Base-by-base conservation (phyloP, 768 basidiomycete species). In the Naganishia vishniacii region DNA sequence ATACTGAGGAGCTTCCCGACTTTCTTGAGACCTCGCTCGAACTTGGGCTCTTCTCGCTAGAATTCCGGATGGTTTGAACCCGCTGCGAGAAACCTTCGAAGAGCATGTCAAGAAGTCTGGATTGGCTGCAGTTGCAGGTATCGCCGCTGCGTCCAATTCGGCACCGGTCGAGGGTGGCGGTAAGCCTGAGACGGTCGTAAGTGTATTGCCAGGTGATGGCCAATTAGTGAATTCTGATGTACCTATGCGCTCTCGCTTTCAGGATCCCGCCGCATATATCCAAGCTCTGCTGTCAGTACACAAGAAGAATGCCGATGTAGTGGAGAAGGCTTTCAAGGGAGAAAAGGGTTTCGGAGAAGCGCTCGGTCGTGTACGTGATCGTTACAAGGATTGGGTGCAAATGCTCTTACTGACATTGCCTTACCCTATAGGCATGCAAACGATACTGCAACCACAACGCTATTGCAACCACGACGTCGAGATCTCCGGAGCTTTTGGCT, bases 401-500 rank as follows among this genome's bases (percentile, higher is more conserved):
- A 31, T 13, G 45, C 20, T 18, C 18, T 34, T 4, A 47, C 3
- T 32, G 28, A 4, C 34, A 5, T 23, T 28, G 16, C 18, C 25
- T 1, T 46, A 46, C 20, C 26, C 26, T 3, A 16, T 86, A 91
- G 82, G 94, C 94, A 0, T 97, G 91, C 79, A 81, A 90, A 71
- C 91, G 92, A 72, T 97, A 91, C 75, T 90, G 94, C 75, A 99
- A 99, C 77, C 82, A 85, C 46, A 99, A 98, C 75, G 84, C 86
- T 53, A 90, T 90, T 0, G 80, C 83, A n/a, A 88, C 87, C 1
- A 71, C 73, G 4, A 81, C 84, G 0, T 86, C 86, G 28, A 91
- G 88, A 77, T 93, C 90, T 5, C 91, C 94, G 0, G 94, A 97
- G 73, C 78, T 97, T 49, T 79, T 99, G 26, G 91, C 93, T 31